phyloP scores from a whole-genome alignment of 1,139 yeast species.

The Yamadazyma atlantica region DNA sequence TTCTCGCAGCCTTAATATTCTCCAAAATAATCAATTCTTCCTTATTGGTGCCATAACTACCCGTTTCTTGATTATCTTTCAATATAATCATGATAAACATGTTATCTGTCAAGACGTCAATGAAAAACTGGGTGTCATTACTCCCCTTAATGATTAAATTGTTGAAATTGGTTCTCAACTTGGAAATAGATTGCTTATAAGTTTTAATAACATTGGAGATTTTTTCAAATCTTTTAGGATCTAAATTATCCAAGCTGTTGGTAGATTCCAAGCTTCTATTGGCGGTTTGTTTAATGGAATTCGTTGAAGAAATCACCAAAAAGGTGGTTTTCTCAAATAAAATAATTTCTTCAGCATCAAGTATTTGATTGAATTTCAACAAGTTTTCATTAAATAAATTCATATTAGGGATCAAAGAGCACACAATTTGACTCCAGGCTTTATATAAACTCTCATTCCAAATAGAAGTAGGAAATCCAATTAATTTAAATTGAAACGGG shows the following conservation, averaged over 20 bases:
- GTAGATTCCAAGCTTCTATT: slow-evolving; percentile 4
- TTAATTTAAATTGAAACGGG: slow-evolving; percentile 73
- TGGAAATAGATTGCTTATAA: slow-evolving; percentile 88
- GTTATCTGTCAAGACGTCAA: slow-evolving; percentile 70
- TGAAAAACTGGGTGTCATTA: slow-evolving; percentile 62
- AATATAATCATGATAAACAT: slow-evolving; percentile 75
- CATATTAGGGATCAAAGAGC: slow-evolving; percentile 93
- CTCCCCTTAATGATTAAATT: slow-evolving; percentile 75
- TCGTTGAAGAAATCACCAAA: slow-evolving; percentile 79
- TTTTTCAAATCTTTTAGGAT: slow-evolving; percentile 92
- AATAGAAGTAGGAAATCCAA: slow-evolving; percentile 94
- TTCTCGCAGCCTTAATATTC: slow-evolving; percentile 66
- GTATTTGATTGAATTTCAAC: slow-evolving; percentile 67
- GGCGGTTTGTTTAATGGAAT: slow-evolving; percentile 31
- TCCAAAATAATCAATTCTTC: slow-evolving; percentile 66
- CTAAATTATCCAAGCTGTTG: slow-evolving; percentile 39
- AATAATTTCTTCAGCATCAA: slow-evolving; percentile 89
- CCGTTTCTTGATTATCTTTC: slow-evolving; percentile 32
- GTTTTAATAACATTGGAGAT: slow-evolving; percentile 92
- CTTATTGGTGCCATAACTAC: slow-evolving; percentile 32
- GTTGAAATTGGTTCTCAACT: slow-evolving; percentile 80
- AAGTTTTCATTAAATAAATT: slow-evolving; percentile 74
- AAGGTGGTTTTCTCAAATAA: slow-evolving; percentile 93
- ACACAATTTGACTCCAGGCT: slow-evolving; percentile 97
- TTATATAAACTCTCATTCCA: slow-evolving; percentile 97